Evolutionary conservation across 345 rosid genomes (phyloP), one percentile per base, ranked within the genome.

Genomic region (Bruguiera gymnorhiza): DNA sequence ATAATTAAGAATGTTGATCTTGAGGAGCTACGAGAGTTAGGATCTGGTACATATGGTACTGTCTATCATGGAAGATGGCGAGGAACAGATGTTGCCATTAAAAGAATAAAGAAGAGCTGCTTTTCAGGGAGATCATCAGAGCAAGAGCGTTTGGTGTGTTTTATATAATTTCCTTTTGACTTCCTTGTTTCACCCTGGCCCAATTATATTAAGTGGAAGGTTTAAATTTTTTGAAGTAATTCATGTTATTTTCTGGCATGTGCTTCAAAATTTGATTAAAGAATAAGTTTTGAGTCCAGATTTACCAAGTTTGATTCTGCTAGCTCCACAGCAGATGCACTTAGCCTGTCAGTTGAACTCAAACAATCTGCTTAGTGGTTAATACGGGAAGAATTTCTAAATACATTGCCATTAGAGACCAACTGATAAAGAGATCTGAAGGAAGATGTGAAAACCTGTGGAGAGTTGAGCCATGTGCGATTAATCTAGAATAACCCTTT

Each of bases 41-140:
- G 93, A 66, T 84, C 93, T 29, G 90, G 90, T 60, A 88, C 93
- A 6, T 88, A 80, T 78, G 93, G 93, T 61, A 86, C 93, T 50
- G 93, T 88, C 64, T 88, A 80, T 66, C 93, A 88, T 75, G 93
- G 93, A 56, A 84, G 78, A 79, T 88, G 93, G 90, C 78, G 93
- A 26, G 93, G 93, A 53, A 77, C 93, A 2, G 93, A 88, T 88
- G 90, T 88, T 65, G 93, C 90, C 5, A 86, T 88, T 65, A 88
- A 88, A 83, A 82, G 89, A 76, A 84, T 88, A 36, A 85, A 83
- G 57, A 85, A 79, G 67, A 85, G 89, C 66, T 86, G 86, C 71
- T 88, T 88, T 79, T 77, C 79, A 0, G 89, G 87, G 63, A 83
- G 84, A 77, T 73, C 88, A 57, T 88, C 88, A 7, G 90, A 84